Base-by-base conservation (phyloP, 345 rosid genomes). In the Murraya koenigii region DNA sequence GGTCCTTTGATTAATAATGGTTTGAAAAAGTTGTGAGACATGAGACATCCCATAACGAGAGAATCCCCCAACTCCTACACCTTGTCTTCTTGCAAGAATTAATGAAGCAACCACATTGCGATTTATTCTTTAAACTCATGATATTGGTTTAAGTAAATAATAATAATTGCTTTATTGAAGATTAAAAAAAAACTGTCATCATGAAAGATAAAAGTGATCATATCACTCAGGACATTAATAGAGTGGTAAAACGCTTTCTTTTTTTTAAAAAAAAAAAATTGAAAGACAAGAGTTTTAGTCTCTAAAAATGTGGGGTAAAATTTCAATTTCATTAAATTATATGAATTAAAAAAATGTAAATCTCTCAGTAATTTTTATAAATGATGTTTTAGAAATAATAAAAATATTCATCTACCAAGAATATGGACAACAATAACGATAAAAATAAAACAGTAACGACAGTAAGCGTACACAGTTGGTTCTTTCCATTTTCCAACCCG, bases 401-500 rank as follows among this genome's bases (percentile, higher is more conserved):
- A 26, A 61, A 61, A 14, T 28, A 61, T 20, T 19, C 3, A 33
- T 17, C 0, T 15, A 2, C 14, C 35, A 3, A 64, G 41, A 33
- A 32, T 19, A 8, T 33, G 17, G 49, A 13, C 49, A 13, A 44
- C 47, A 44, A 44, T 32, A 63, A 32, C 4, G 35, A 63, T 8
- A 30, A 63, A 30, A 63, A 63, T 7, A 17, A 8, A 7, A 30
- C 8, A 14, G n/a, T 5, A 3, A 32, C 8, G 41, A 7, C 23
- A 19, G 68, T 33, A 15, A 30, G 39, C 17, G 66, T 63, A 44
- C 15, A 15, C 11, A 6, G 32, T 81, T 81, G 11, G 32, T 81
- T 81, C 85, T 61, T 67, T 77, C 68, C 75, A 75, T 71, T 44
- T 44, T 44, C 17, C 49, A 44, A 3, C 49, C 17, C 17, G 83